Evolutionary conservation across 805 yeast genomes (phyloP).

Genomic region (Metschnikowia arizonensis): DNA sequence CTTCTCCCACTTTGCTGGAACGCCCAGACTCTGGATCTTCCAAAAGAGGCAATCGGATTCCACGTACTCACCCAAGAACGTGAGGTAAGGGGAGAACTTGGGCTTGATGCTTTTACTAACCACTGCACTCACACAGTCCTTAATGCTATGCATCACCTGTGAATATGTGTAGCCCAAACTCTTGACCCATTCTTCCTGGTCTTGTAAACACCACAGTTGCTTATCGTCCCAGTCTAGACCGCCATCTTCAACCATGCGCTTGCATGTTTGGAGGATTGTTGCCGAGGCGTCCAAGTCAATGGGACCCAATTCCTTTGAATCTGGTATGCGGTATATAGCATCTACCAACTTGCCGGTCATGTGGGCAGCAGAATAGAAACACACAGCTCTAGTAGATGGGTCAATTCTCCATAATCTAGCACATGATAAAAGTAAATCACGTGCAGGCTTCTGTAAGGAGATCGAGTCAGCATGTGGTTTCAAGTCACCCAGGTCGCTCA

Average conservation of each 20-base stretch:
- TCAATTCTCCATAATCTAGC: slow-evolving; percentile 59
- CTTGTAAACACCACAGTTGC: slow-evolving; percentile 34
- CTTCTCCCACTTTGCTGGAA: slow-evolving; percentile 46
- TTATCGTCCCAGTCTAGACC: slow-evolving; percentile 31
- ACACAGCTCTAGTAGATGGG: slow-evolving; percentile 44
- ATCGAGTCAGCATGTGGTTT: neutral
- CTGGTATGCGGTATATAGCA: slow-evolving; percentile 16
- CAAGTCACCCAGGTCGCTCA: too few relatives aligned
- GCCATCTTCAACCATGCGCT: slow-evolving; percentile 29
- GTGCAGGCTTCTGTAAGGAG: slow-evolving; percentile 35
- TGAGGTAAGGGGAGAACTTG: slow-evolving; percentile 51
- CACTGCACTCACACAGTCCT: slow-evolving; percentile 38
- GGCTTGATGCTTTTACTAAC: slow-evolving; percentile 47
- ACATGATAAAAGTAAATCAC: slow-evolving; percentile 42
- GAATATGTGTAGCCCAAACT: slow-evolving; percentile 45
- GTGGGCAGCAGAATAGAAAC: slow-evolving; percentile 48
- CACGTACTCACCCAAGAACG: slow-evolving; percentile 47
- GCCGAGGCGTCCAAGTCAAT: slow-evolving; percentile 27
- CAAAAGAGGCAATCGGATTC: slow-evolving; percentile 44
- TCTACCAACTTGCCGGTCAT: slow-evolving; percentile 30
- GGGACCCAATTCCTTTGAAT: slow-evolving; percentile 26
- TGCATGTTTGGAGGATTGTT: slow-evolving; percentile 27
- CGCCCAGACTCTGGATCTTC: slow-evolving; percentile 30
- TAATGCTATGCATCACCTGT: slow-evolving; percentile 44
- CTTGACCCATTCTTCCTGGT: slow-evolving; percentile 48